These are phyloP conservation scores for Debaryomyces nepalensis DNA, from an alignment of 1,139 yeast genomes.

Conservation along the genomic window DNA sequence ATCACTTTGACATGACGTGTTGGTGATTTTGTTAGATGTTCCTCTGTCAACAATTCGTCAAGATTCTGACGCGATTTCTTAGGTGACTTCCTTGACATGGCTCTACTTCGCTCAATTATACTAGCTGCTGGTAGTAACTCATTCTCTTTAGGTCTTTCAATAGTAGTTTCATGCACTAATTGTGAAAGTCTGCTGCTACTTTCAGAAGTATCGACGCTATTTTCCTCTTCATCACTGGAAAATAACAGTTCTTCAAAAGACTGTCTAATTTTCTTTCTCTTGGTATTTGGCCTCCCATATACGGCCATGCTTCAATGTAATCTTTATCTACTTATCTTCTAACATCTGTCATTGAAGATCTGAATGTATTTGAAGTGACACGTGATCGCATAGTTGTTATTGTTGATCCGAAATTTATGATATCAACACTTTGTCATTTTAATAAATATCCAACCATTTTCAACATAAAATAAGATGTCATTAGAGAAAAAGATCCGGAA, in stretches of 20 bases:
- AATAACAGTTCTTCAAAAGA: slow-evolving; percentile 9
- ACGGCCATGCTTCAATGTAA: slow-evolving; percentile 11
- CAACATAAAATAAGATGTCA: slow-evolving; percentile 32
- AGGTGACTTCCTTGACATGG: slow-evolving; percentile 2
- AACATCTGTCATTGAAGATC: neutral
- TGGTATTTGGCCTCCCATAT: slow-evolving; percentile 10
- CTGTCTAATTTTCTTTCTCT: slow-evolving; percentile 1
- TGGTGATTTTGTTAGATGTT: slow-evolving; percentile 26
- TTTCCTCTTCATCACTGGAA: slow-evolving; percentile 17
- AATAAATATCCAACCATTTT: slow-evolving; percentile 1
- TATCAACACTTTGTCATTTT: slow-evolving; percentile 7
- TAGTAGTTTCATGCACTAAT: slow-evolving; percentile 10
- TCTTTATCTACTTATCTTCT: neutral
- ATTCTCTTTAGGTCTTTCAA: neutral
- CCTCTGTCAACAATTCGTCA: slow-evolving; percentile 12
- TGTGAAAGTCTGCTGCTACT: slow-evolving; percentile 1
- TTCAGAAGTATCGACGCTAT: slow-evolving; percentile 1
- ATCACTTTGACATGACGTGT: slow-evolving; percentile 22
- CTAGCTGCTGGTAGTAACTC: slow-evolving; percentile 11
- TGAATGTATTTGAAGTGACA: neutral
- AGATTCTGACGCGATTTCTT: slow-evolving; percentile 8
- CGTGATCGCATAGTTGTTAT: neutral
- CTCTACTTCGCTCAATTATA: slow-evolving; percentile 6
- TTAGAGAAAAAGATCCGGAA: slow-evolving; percentile 50
- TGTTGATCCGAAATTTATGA: slow-evolving; percentile 1